These are phyloP conservation scores for Nakataea oryzae DNA, from an alignment of 2,329 filamentous ascomycete species.

Conservation along the genomic window DNA sequence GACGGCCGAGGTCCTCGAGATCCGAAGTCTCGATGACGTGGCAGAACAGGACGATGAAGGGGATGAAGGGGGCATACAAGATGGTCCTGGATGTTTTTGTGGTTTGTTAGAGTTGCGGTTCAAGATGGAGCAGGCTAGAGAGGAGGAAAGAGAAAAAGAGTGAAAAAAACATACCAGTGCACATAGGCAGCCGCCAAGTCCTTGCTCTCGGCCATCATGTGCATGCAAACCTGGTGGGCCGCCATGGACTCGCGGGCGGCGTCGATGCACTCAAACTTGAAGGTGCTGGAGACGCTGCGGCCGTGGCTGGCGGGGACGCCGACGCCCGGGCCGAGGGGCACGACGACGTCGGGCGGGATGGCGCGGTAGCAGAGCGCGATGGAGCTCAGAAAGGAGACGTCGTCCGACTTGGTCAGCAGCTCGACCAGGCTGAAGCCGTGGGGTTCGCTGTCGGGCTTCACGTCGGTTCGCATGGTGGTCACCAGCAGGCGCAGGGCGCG, in stretches of 20 bases:
- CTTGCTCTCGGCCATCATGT: slow-evolving; percentile 26
- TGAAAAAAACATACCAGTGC: slow-evolving; percentile 32
- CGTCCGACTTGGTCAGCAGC: slow-evolving; percentile 33
- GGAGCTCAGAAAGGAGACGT: slow-evolving; percentile 34
- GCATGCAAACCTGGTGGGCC: slow-evolving; percentile 33
- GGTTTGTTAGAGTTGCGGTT: no score
- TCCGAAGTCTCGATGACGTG: slow-evolving; percentile 44
- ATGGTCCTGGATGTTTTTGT: slow-evolving; percentile 34
- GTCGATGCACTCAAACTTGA: slow-evolving; percentile 37
- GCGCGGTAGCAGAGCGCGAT: slow-evolving; percentile 42
- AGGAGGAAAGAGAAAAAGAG: neutral
- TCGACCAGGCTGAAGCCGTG: slow-evolving; percentile 27
- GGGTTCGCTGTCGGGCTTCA: neutral
- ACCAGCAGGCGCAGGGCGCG: slow-evolving; percentile 28
- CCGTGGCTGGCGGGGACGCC: neutral
- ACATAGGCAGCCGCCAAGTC: slow-evolving; percentile 35
- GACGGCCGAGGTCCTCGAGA: slow-evolving; percentile 38
- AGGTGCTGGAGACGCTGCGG: slow-evolving; percentile 20
- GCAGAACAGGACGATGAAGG: slow-evolving; percentile 50
- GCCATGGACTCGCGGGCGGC: slow-evolving; percentile 37
- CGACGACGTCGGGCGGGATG: slow-evolving; percentile 32
- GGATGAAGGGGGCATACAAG: slow-evolving; percentile 45
- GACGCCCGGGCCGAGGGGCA: slow-evolving; percentile 2
- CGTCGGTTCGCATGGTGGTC: slow-evolving; percentile 11
- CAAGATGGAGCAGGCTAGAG: no score